Base-by-base conservation (phyloP, 331 rosid genomes). In the Cucumis variabilis region DNA sequence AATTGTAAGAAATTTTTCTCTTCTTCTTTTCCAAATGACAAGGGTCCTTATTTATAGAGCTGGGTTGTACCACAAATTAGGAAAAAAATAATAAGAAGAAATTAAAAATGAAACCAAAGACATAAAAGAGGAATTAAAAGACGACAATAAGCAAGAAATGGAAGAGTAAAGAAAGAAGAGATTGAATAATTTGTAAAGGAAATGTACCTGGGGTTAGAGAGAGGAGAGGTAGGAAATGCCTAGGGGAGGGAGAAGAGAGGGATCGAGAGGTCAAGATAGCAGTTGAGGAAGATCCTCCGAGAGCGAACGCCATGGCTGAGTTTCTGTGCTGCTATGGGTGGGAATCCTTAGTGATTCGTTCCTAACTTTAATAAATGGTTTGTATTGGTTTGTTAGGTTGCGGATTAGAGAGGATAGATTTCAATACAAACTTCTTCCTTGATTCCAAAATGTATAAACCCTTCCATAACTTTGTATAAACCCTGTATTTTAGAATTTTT, bases 381-480 rank as follows among this genome's bases (percentile, higher is more conserved):
- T 85, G 91, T 87, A 91, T 90, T 88, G 94, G 93, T 58, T 83
- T 79, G 60, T 78, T 62, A 14, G 71, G 84, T 87, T 94, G 48
- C 75, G 89, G 98, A 93, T 94, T 94, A 93, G 98, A 93, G 98
- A 84, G 90, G 96, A 96, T 95, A 91, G 95, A 93, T 91, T 91
- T 87, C 91, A 30, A 25, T 88, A 63, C 89, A 24, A 74, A 74
- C 53, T 51, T 27, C 63, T 60, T 50, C 85, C 6, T 78, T 11
- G n/a, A n/a, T n/a, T n/a, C n/a, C n/a, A n/a, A n/a, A n/a, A n/a
- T n/a, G n/a, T n/a, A n/a, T n/a, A n/a, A n/a, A n/a, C n/a, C n/a
- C n/a, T n/a, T n/a, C n/a, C n/a, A n/a, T n/a, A n/a, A n/a, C n/a
- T n/a, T n/a, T n/a, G n/a, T n/a, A n/a, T n/a, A n/a, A n/a, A n/a